phyloP scores from a whole-genome alignment of 1,284 basidiomycete species.

The Leccinum pachyderme region DNA sequence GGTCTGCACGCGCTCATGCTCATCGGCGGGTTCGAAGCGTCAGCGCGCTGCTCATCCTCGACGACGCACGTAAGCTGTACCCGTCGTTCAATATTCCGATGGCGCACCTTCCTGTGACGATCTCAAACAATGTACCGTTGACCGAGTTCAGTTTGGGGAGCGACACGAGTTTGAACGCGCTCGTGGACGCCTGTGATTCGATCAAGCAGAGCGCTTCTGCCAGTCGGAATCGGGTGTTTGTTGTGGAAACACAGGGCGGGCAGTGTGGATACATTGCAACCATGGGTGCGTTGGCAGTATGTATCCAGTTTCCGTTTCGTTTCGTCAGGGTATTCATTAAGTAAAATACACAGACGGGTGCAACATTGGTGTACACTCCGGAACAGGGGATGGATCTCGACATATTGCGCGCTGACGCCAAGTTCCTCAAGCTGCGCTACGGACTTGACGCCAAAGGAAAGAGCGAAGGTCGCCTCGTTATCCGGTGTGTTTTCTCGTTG shows the following conservation, averaged over 20 bases:
- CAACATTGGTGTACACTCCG: constrained; percentile 91
- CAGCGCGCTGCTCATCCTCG: constrained; percentile 73
- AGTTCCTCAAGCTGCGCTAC: constrained; percentile 88
- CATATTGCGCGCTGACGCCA: constrained; percentile 81
- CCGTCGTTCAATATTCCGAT: constrained; percentile 93
- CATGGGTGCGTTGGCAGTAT: constrained; percentile 93
- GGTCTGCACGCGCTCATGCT: constrained; percentile 81
- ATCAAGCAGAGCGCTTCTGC: constrained; percentile 98
- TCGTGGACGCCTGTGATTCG: constrained; percentile 97
- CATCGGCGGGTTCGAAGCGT: constrained; percentile 97
- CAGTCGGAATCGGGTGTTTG: constrained; percentile 92
- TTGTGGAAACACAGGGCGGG: constrained; percentile 97
- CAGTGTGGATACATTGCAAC: constrained; percentile 95
- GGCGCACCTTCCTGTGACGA: constrained; percentile 90
- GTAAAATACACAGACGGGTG: constrained; percentile 62
- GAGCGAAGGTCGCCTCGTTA: constrained; percentile 89
- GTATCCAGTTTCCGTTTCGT: not conserved
- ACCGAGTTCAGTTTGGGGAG: constrained; percentile 95
- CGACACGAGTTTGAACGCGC: constrained; percentile 94
- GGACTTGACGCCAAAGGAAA: constrained; percentile 85
- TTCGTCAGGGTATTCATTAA: not conserved
- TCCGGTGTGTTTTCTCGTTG: constrained; percentile 55
- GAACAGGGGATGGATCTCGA: constrained; percentile 87
- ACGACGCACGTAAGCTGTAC: constrained; percentile 79
- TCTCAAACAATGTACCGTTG: constrained; percentile 97